Base-by-base conservation (phyloP, 2,329 filamentous ascomycete species). In the Ustilaginoidea virens region DNA sequence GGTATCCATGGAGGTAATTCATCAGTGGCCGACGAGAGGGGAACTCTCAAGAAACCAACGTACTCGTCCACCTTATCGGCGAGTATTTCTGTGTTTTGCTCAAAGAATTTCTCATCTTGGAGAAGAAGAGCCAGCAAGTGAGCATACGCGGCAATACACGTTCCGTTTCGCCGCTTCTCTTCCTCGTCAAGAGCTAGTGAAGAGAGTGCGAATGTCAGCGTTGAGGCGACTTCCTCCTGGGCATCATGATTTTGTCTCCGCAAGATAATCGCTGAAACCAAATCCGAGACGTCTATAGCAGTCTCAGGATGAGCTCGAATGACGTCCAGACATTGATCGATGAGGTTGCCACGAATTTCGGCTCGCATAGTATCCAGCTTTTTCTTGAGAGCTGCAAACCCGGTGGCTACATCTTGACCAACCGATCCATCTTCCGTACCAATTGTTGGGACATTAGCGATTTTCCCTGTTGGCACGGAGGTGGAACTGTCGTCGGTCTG, bases 1-100 rank as follows among this genome's bases (percentile, higher is more conserved):
- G 83, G 80, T 38, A 96, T 78, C 85, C 87, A 98, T 2, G 83
- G 80, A 4, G 85, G 80, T n/a, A 83, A 61, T 33, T 90, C 80
- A 27, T 92, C 81, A 0, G 66, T 59, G 4, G 78, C 63, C 32
- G 76, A 69, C 16, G 74, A 69, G 1, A 71, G 59, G 5, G 71
- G 61, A 4, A 85, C 58, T 42, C 79, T 77, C 40, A 98, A 69
- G 49, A 94, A 94, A 3, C 62, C 66, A 17, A 93, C 63, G 36
- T 94, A 72, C 21, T 74, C 74, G 7, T 64, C 61, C 23, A 94
- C 78, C 43, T 78, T 82, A 12, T 81, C 74, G 45, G 78, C 79
- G 15, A 98, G 56, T 21, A 76, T 74, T 17, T 76, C 69, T 12
- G 86, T 55, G 12, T 81, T 82, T 28, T 74, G 73, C 28, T 69